Conservation (phyloP, 2,329 filamentous ascomycete species). For the Bipolaris zeicola region DNA sequence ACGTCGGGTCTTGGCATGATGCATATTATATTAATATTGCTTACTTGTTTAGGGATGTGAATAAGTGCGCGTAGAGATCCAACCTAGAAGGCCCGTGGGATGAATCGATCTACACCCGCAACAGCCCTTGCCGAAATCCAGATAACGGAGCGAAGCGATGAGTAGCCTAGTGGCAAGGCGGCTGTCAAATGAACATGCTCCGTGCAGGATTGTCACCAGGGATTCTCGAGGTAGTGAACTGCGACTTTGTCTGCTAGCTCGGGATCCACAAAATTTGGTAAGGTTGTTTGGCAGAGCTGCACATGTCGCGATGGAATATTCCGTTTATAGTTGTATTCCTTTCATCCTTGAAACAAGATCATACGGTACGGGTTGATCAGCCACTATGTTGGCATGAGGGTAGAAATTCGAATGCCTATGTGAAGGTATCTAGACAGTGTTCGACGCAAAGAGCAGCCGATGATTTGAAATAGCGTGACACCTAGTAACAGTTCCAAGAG, state of each 20-base stretch:
- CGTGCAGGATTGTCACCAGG: constrained; percentile 11
- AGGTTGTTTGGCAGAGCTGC: constrained; percentile 10
- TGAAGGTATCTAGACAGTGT: constrained; percentile 4
- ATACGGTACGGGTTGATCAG: constrained; percentile 32
- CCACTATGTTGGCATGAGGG: constrained; percentile 6
- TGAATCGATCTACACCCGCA: constrained; percentile 25
- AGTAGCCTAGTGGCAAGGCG: constrained; percentile 16
- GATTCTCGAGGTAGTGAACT: constrained; percentile 4
- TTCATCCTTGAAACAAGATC: constrained; percentile 19
- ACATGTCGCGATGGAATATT: neutral
- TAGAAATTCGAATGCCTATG: neutral
- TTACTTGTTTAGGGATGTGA: constrained; percentile 44
- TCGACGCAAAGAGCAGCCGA: neutral
- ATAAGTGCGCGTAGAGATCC: constrained; percentile 22
- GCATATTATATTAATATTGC: constrained; percentile 37
- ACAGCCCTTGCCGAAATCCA: constrained; percentile 21
- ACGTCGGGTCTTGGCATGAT: constrained; percentile 34
- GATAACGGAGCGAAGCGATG: constrained; percentile 11
- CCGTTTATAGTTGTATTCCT: constrained; percentile 1
- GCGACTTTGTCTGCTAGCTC: constrained; percentile 7
- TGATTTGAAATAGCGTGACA: neutral
- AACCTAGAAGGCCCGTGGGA: constrained; percentile 20
- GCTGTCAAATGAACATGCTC: constrained; percentile 20
- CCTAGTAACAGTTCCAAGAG: neutral
- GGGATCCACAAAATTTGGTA: constrained; percentile 20